A percentile compares a stretch with the other conserved stretches of the same genome.
Evolutionary conservation across 352 stramenopile genomes (phyloP).

Genomic region (Pseudoperonospora humuli): DNA sequence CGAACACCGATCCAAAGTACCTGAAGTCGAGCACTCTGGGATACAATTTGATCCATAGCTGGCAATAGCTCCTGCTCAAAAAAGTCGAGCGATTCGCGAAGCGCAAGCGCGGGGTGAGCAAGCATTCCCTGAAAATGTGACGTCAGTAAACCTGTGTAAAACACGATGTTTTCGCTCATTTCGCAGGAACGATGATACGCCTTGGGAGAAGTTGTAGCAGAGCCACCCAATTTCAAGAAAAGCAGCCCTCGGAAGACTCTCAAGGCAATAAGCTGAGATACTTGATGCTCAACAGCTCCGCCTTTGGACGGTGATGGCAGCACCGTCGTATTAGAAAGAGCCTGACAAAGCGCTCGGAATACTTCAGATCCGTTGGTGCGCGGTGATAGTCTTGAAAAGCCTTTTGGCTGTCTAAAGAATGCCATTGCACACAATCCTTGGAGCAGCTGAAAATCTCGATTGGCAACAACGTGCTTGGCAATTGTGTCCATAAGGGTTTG

Average conservation of each 20-base stretch:
- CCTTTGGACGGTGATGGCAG: not conserved
- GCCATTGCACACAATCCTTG: slow-evolving; percentile 43
- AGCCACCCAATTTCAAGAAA: slow-evolving; percentile 28
- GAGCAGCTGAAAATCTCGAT: slow-evolving; percentile 42
- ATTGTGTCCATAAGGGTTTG: too few species aligned
- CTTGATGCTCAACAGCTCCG: slow-evolving; percentile 21
- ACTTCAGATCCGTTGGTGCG: slow-evolving; percentile 32
- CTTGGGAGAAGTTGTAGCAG: slow-evolving; percentile 21
- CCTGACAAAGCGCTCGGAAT: slow-evolving; percentile 46
- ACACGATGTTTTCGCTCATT: slow-evolving; percentile 34
- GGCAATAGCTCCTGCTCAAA: slow-evolving; percentile 49
- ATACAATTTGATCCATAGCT: slow-evolving; percentile 39
- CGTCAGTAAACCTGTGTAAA: slow-evolving; percentile 50
- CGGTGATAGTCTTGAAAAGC: slow-evolving; percentile 28
- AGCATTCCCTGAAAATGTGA: slow-evolving; percentile 45
- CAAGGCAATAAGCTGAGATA: slow-evolving; percentile 57
- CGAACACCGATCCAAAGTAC: slow-evolving; percentile 51
- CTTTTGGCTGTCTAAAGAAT: slow-evolving; percentile 29
- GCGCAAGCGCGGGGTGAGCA: slow-evolving; percentile 19
- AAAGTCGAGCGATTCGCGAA: slow-evolving; percentile 58
- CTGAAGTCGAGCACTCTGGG: slow-evolving; percentile 40
- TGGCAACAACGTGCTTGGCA: slow-evolving; percentile 25
- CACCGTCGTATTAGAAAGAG: slow-evolving; percentile 19
- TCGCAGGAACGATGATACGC: slow-evolving; percentile 21
- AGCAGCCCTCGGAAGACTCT: slow-evolving; percentile 49